Evolutionary conservation across 208 protist species (phyloP).

Genomic region (Crithidia thermophila): DNA sequence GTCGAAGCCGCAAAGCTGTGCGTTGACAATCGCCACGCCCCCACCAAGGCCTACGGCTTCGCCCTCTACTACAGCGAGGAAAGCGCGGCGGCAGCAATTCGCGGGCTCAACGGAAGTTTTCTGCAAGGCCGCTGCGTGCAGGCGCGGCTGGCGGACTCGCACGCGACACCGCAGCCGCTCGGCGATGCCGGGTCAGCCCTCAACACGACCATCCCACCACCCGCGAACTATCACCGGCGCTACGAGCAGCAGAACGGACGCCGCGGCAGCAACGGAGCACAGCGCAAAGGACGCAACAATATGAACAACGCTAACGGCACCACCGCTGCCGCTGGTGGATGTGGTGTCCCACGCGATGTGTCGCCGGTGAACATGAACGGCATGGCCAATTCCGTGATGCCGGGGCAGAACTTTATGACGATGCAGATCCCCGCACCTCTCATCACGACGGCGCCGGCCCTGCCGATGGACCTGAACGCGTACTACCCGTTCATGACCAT

Average conservation of each 20-base stretch:
- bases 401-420: background rate
- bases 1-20: slow-evolving; percentile 75
- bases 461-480: slow-evolving; percentile 7
- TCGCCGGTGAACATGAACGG: background rate
- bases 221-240: slow-evolving; percentile 11
- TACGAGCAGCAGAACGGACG: slow-evolving; percentile 1
- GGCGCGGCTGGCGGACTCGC: slow-evolving; percentile 60
- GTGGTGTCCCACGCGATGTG: no score
- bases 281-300: slow-evolving; percentile 8
- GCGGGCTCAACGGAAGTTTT: slow-evolving; percentile 47
- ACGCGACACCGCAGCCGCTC: slow-evolving; percentile 57
- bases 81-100: slow-evolving; percentile 55
- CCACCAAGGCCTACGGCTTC: slow-evolving; percentile 76
- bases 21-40: slow-evolving; percentile 49
- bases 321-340: background rate
- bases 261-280: background rate
- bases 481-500: slow-evolving; percentile 8
- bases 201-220: slow-evolving; percentile 22
- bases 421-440: background rate
- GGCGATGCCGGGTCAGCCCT: slow-evolving; percentile 24
- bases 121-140: slow-evolving; percentile 49
- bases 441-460: background rate
- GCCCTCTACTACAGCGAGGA: slow-evolving; percentile 67
- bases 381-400: background rate
- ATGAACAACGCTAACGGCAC: background rate